phyloP scores from a whole-genome alignment of 176 grass and related monocot genomes.

The Phoenix dactylifera region DNA sequence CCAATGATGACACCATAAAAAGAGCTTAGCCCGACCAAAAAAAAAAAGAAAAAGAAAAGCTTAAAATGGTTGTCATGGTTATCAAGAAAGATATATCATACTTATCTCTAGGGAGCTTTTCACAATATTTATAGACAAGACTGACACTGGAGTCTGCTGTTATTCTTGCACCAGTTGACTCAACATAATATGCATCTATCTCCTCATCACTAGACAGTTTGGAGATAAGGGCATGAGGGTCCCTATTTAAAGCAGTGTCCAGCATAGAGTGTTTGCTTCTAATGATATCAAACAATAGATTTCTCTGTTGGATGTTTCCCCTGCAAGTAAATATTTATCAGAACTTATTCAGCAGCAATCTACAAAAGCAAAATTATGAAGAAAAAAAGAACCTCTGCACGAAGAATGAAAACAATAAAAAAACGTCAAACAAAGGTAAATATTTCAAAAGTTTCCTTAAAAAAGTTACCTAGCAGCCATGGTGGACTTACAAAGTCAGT shows the following conservation, averaged over 20 bases:
- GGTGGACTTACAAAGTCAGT: no score
- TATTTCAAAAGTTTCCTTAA: no score
- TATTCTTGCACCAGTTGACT: conserved; percentile 67
- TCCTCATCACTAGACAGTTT: conserved; percentile 36
- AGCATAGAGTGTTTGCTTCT: conserved; percentile 57
- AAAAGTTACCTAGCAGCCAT: no score
- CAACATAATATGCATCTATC: conserved; percentile 53
- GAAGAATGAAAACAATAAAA: no score
- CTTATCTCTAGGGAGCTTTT: conserved; percentile 68
- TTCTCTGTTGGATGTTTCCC: conserved; percentile 57
- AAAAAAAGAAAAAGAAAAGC: no score
- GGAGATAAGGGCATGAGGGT: conserved; percentile 23
- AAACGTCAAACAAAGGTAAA: no score
- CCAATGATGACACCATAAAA: no score
- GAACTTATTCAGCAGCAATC: not conserved
- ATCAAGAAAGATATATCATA: conserved; percentile 20
- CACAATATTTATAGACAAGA: conserved; percentile 54
- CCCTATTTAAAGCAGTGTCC: conserved; percentile 52
- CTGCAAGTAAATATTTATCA: conserved; percentile 28
- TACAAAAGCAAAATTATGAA: not conserved
- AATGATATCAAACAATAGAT: conserved; percentile 62
- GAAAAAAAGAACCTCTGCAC: not conserved
- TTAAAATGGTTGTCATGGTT: no score
- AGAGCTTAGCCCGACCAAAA: no score
- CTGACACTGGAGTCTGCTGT: conserved; percentile 55